Evolutionary conservation across 108 stramenopile genomes (phyloP).

Genomic region (Parmales sp.): DNA sequence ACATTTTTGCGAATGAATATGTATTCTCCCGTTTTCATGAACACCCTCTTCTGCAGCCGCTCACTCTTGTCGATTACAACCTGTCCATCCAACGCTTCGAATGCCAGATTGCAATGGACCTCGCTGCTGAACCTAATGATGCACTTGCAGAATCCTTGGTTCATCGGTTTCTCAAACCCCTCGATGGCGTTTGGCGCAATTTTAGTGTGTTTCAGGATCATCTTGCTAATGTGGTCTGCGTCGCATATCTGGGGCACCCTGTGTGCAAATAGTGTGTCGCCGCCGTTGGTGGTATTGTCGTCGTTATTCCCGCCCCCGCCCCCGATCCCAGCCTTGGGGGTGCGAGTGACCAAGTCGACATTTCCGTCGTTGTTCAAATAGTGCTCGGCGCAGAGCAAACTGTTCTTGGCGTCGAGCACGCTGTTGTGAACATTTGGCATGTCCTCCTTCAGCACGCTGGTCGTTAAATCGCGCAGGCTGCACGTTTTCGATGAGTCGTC

Average conservation of each 20-base stretch:
- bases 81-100: slow-evolving; percentile 48
- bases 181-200: slow-evolving; percentile 47
- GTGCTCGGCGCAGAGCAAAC: slow-evolving; percentile 44
- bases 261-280: slow-evolving; percentile 57
- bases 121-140: slow-evolving; percentile 45
- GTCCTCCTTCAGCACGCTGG: slow-evolving; percentile 35
- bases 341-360: slow-evolving; percentile 30
- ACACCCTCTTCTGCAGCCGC: slow-evolving; percentile 72
- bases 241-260: slow-evolving; percentile 50
- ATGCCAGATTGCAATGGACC: slow-evolving; percentile 60
- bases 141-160: slow-evolving; percentile 55
- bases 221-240: slow-evolving; percentile 41
- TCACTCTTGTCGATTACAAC: slow-evolving; percentile 60
- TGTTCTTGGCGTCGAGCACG: slow-evolving; percentile 69
- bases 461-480: slow-evolving; percentile 61
- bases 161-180: slow-evolving; percentile 39
- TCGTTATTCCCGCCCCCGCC: slow-evolving; percentile 20
- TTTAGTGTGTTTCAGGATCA: slow-evolving; percentile 56
- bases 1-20: slow-evolving; percentile 63
- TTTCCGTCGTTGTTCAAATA: slow-evolving; percentile 38
- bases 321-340: slow-evolving; percentile 21
- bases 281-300: slow-evolving; percentile 4
- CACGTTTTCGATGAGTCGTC: slow-evolving; percentile 31
- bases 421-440: slow-evolving; percentile 78
- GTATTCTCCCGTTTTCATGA: slow-evolving; percentile 52